Conservation (phyloP, 2,329 filamentous ascomycete genomes). For the Dactylellina cionopaga region DNA sequence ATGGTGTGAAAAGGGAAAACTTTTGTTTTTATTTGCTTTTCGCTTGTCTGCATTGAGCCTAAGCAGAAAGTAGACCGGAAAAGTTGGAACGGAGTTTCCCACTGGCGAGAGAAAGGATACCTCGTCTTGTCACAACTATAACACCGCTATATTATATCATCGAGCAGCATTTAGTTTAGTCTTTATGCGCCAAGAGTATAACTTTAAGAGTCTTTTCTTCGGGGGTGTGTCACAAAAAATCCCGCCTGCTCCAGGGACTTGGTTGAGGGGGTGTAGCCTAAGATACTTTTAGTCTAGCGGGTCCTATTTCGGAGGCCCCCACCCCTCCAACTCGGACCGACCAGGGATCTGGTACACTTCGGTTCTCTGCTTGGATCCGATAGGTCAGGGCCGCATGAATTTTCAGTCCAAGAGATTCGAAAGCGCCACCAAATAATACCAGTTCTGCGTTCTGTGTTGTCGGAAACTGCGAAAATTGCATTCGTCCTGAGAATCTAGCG, state of each 20-base stretch:
- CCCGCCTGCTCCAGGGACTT: constrained; percentile 48
- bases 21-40: constrained; percentile 15
- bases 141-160: constrained; percentile 42
- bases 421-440: constrained; percentile 42
- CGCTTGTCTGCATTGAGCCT: constrained; percentile 36
- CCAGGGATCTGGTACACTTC: constrained; percentile 51
- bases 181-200: constrained; percentile 6
- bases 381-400: constrained; percentile 48
- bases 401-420: too few species aligned
- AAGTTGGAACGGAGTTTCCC: constrained; percentile 38
- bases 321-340: constrained; percentile 31
- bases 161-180: constrained; percentile 11
- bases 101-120: constrained; percentile 35
- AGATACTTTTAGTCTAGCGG: constrained; percentile 23
- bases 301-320: constrained; percentile 28
- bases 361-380: constrained; percentile 46
- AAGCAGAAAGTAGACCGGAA: constrained; percentile 37
- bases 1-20: too few species aligned
- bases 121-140: constrained; percentile 25
- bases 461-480: constrained; percentile 31
- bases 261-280: constrained; percentile 23
- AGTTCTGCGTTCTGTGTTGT: constrained; percentile 31
- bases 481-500: not conserved
- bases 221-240: constrained; percentile 52
- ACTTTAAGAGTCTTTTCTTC: constrained; percentile 18